Evolutionary conservation across 805 yeast species (phyloP).

Genomic region (Kuraishia cidri): DNA sequence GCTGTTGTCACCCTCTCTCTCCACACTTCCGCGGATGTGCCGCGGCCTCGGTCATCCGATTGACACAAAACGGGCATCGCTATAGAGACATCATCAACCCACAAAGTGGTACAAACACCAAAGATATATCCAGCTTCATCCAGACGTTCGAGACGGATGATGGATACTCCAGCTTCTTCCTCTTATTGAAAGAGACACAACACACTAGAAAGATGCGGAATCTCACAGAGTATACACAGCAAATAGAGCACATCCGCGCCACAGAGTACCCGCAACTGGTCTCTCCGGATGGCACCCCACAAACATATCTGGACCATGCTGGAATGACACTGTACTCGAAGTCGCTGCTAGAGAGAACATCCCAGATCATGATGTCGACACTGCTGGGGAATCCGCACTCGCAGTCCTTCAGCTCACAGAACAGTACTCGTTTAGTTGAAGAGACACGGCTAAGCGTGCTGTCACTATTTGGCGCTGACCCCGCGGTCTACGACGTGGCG

Average conservation of each 20-base stretch:
- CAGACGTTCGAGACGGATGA: no score
- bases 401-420: conserved; percentile 20
- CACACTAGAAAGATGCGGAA: no score
- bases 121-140: no score
- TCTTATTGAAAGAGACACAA: no score
- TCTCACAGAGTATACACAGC: background rate
- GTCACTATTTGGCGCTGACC: conserved; percentile 22
- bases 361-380: conserved; percentile 12
- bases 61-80: no score
- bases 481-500: conserved; percentile 24
- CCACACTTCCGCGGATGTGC: no score
- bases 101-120: no score
- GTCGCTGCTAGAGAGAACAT: conserved; percentile 14
- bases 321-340: conserved; percentile 27
- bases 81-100: no score
- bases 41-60: no score
- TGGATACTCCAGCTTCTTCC: no score
- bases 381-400: conserved; percentile 34
- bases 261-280: conserved; percentile 15
- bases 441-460: conserved; percentile 19
- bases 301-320: conserved; percentile 31
- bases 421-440: conserved; percentile 15
- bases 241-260: conserved; percentile 8
- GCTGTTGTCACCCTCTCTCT: no score
- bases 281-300: conserved; percentile 2